phyloP scores from a whole-genome alignment of 805 yeast species.

The Candida ulmi region DNA sequence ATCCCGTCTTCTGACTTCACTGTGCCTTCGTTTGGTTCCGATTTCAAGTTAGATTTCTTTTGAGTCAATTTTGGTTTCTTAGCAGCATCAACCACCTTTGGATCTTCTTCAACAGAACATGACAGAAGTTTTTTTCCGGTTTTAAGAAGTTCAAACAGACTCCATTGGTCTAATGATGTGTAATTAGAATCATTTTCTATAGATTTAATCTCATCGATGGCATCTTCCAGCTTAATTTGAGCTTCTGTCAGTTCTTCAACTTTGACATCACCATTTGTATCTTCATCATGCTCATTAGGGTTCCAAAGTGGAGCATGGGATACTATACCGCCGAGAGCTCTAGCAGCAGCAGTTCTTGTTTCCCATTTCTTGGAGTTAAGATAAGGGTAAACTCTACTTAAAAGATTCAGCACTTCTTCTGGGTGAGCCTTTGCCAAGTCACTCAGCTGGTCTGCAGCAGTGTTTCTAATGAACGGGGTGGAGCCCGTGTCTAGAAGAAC shows the following conservation, averaged over 20 bases:
- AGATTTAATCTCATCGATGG: constrained; percentile 2
- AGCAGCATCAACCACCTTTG: constrained; percentile 35
- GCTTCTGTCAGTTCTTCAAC: constrained; percentile 19
- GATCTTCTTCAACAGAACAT: constrained; percentile 20
- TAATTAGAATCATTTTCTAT: constrained; percentile 33
- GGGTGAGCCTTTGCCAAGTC: constrained; percentile 94
- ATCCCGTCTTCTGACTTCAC: constrained; percentile 12
- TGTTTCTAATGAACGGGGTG: constrained; percentile 84
- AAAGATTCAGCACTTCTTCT: constrained; percentile 76
- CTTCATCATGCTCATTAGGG: constrained; percentile 43
- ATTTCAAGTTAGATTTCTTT: constrained; percentile 37
- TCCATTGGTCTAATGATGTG: constrained; percentile 46
- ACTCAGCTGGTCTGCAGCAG: constrained; percentile 96
- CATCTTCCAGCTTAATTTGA: constrained; percentile 16
- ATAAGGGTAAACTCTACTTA: constrained; percentile 89
- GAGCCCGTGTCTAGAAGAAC: constrained; percentile 83
- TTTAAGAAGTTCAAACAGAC: constrained; percentile 40
- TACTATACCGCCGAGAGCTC: constrained; percentile 92
- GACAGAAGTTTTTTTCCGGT: constrained; percentile 42
- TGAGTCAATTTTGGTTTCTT: constrained; percentile 32
- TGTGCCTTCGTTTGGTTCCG: constrained; percentile 23
- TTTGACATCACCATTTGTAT: constrained; percentile 14
- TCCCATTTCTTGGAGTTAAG: constrained; percentile 87
- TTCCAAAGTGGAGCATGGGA: constrained; percentile 77
- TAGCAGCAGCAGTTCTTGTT: constrained; percentile 89